These are phyloP conservation scores for Trichophyton verrucosum DNA, from an alignment of 2,329 filamentous ascomycete species.

Conservation along the genomic window DNA sequence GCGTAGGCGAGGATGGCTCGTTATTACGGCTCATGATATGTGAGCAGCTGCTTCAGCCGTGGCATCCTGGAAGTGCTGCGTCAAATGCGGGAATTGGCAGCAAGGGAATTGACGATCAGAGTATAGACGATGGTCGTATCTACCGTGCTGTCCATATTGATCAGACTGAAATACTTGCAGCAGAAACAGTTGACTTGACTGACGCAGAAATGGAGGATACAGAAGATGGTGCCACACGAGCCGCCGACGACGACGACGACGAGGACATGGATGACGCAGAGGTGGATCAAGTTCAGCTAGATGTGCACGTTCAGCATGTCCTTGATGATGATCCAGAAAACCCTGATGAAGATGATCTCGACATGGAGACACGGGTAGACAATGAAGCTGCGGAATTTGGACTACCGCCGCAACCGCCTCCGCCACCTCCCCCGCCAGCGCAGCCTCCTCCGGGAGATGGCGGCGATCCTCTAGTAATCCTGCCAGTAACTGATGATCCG, in stretches of 20 bases:
- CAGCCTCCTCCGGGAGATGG: slow-evolving; percentile 26
- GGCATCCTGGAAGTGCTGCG: slow-evolving; percentile 74
- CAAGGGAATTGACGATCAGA: slow-evolving; percentile 71
- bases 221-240: slow-evolving; percentile 26
- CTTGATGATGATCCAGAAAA: slow-evolving; percentile 17
- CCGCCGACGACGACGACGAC: slow-evolving; percentile 24
- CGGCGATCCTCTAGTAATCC: slow-evolving; percentile 9
- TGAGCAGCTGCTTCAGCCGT: slow-evolving; percentile 78
- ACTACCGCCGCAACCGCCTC: slow-evolving; percentile 46
- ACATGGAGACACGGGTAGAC: slow-evolving; percentile 48
- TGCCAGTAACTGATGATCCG: slow-evolving; percentile 4
- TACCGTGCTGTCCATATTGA: slow-evolving; percentile 18
- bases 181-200: slow-evolving; percentile 24
- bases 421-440: slow-evolving; percentile 39
- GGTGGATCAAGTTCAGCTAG: slow-evolving; percentile 29
- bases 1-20: slow-evolving; percentile 64
- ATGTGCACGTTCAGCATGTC: slow-evolving; percentile 15
- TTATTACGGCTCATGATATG: slow-evolving; percentile 74
- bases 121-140: slow-evolving; percentile 38
- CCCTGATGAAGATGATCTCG: slow-evolving; percentile 39
- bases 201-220: slow-evolving; percentile 37
- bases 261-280: slow-evolving; percentile 30
- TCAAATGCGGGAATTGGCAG: slow-evolving; percentile 66
- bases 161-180: slow-evolving; percentile 28
- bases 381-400: slow-evolving; percentile 64